phyloP scores from a whole-genome alignment of 192 early-diverging fungal genomes.

The Coemansia sp. region DNA sequence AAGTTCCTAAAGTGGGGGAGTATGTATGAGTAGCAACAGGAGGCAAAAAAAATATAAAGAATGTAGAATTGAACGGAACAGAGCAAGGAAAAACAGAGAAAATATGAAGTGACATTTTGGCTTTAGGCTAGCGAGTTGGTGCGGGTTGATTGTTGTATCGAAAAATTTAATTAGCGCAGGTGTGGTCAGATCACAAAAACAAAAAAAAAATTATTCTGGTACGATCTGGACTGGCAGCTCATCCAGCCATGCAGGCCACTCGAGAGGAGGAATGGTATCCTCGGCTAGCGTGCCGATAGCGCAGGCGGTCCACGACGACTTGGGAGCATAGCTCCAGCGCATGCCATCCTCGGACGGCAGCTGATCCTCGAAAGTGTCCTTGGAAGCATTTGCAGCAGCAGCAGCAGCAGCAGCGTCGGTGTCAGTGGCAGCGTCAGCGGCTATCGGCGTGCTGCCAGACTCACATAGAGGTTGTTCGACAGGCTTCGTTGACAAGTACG shows the following conservation, averaged over 20 bases:
- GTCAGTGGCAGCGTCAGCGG: conserved; percentile 2
- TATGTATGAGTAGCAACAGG: not conserved
- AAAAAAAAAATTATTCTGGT: not conserved
- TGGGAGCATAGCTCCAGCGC: conserved; percentile 21
- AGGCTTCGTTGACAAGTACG: conserved; percentile 16
- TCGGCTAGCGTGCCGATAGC: conserved; percentile 29
- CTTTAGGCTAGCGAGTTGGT: no score
- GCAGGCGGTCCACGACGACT: conserved; percentile 14
- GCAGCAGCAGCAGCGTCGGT: not conserved
- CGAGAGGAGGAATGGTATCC: conserved; percentile 26
- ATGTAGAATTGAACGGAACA: not conserved
- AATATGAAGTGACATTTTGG: not conserved
- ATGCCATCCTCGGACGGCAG: not conserved
- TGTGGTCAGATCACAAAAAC: no score
- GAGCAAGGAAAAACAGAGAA: not conserved
- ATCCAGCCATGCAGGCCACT: conserved; percentile 41
- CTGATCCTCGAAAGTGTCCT: not conserved
- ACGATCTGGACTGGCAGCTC: conserved; percentile 10
- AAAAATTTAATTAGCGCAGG: not conserved
- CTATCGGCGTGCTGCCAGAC: conserved; percentile 7
- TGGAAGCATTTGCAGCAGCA: not conserved
- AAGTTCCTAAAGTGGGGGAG: no score
- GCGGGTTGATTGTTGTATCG: no score
- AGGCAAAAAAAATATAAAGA: not conserved
- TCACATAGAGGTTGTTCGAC: no score